These are phyloP conservation scores for Ogataea parapolymorpha DNA, from an alignment of 805 yeast species.

Conservation along the genomic window DNA sequence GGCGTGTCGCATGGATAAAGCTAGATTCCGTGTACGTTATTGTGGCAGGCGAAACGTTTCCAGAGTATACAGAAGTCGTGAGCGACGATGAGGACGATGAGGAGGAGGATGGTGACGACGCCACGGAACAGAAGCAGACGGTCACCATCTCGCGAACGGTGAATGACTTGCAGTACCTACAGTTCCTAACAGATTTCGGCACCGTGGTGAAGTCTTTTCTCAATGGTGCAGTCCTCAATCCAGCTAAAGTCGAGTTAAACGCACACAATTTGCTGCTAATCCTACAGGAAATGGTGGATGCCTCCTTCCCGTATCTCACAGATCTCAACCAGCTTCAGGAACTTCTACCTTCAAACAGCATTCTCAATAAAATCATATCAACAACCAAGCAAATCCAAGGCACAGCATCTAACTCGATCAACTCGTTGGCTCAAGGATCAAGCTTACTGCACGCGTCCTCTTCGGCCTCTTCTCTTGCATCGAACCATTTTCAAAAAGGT, in stretches of 20 bases:
- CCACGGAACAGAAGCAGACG: slow-evolving; percentile 21
- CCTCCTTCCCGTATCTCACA: slow-evolving; percentile 67
- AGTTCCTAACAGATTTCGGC: slow-evolving; percentile 39
- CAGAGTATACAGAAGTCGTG: slow-evolving; percentile 25
- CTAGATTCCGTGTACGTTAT: slow-evolving; percentile 21
- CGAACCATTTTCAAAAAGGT: slow-evolving; percentile 10
- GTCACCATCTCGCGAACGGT: slow-evolving; percentile 20
- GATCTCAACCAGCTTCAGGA: slow-evolving; percentile 71
- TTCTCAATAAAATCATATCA: slow-evolving; percentile 50
- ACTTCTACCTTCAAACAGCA: slow-evolving; percentile 61
- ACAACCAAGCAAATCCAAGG: slow-evolving; percentile 35
- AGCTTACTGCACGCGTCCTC: slow-evolving; percentile 19
- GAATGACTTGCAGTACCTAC: slow-evolving; percentile 44
- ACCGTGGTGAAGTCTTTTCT: slow-evolving; percentile 41
- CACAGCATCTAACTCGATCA: slow-evolving; percentile 30
- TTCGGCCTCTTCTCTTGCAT: slow-evolving; percentile 13
- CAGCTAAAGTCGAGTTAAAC: slow-evolving; percentile 61
- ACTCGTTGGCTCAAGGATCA: slow-evolving; percentile 27
- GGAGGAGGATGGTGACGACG: slow-evolving; percentile 27
- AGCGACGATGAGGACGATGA: slow-evolving; percentile 29
- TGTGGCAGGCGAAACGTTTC: slow-evolving; percentile 15
- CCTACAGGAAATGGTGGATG: slow-evolving; percentile 74
- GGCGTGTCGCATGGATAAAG: slow-evolving; percentile 31
- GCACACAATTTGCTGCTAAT: slow-evolving; percentile 68
- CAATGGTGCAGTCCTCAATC: slow-evolving; percentile 45